Conservation (phyloP, 371 early-diverging fungal species). For the Zychaea mexicana region DNA sequence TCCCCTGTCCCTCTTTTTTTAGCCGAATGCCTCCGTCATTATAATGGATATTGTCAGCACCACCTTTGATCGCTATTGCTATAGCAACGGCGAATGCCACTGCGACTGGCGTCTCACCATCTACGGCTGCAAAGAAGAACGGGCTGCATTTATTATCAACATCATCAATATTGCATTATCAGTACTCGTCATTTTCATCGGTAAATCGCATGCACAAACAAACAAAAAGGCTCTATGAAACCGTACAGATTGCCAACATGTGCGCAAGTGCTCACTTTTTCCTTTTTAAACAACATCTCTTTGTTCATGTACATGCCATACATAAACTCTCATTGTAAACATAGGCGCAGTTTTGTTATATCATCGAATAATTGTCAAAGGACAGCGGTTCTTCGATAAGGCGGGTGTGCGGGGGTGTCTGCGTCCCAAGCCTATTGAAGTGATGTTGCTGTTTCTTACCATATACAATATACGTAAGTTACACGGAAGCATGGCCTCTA, state of each 20-base stretch:
- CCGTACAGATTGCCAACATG: no score
- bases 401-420: slow-evolving; percentile 12
- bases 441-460: slow-evolving; percentile 21
- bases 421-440: slow-evolving; percentile 28
- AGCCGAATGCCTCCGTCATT: no score
- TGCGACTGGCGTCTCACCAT: slow-evolving; percentile 37
- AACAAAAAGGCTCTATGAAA: no score
- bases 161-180: slow-evolving; percentile 27
- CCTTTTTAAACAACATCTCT: no score
- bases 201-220: no score
- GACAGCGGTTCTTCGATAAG: slow-evolving; percentile 18
- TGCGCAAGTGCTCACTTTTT: no score
- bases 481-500: neutral
- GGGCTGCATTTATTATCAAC: slow-evolving; percentile 18
- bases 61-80: slow-evolving; percentile 15
- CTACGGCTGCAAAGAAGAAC: slow-evolving; percentile 19
- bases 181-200: slow-evolving; percentile 18
- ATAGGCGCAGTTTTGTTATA: slow-evolving; percentile 12
- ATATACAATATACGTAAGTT: slow-evolving; percentile 24
- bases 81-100: slow-evolving; percentile 19
- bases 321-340: no score
- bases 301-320: no score
- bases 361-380: slow-evolving; percentile 16
- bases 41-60: slow-evolving; percentile 4
- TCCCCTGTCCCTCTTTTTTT: neutral